Evolutionary conservation across 495 filamentous ascomycete species (phyloP).

Genomic region (Glutinoglossum americanum): DNA sequence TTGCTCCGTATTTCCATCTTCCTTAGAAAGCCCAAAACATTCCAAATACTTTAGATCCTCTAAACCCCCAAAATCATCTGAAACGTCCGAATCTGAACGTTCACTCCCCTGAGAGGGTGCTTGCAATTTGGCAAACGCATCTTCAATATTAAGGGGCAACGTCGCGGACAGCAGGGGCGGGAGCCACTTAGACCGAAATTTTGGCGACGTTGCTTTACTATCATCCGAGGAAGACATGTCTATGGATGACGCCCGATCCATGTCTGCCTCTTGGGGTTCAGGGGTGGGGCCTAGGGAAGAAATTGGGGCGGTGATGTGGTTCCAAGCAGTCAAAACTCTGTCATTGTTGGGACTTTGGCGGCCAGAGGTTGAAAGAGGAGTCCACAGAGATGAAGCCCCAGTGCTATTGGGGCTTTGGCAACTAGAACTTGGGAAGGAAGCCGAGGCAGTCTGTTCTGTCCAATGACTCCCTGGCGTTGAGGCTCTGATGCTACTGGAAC

Average conservation of each 20-base stretch:
- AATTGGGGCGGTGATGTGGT: neutral
- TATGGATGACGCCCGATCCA: constrained; percentile 7
- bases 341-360: constrained; percentile 20
- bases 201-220: constrained; percentile 13
- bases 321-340: constrained; percentile 37
- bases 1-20: neutral
- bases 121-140: neutral
- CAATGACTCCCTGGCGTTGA: too few species aligned
- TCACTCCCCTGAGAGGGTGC: neutral
- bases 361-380: neutral
- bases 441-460: neutral
- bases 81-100: too few species aligned
- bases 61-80: too few species aligned
- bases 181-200: constrained; percentile 30
- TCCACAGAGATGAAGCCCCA: constrained; percentile 42
- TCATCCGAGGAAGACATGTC: constrained; percentile 11
- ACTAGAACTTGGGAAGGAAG: neutral
- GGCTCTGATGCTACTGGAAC: neutral
- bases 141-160: neutral
- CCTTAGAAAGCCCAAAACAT: too few species aligned
- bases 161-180: neutral
- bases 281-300: neutral
- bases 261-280: constrained; percentile 7
- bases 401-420: constrained; percentile 43
- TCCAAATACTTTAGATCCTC: too few species aligned